Evolutionary conservation across 2,329 filamentous ascomycete genomes (phyloP).

Genomic region (Albophoma yamanashiensis): DNA sequence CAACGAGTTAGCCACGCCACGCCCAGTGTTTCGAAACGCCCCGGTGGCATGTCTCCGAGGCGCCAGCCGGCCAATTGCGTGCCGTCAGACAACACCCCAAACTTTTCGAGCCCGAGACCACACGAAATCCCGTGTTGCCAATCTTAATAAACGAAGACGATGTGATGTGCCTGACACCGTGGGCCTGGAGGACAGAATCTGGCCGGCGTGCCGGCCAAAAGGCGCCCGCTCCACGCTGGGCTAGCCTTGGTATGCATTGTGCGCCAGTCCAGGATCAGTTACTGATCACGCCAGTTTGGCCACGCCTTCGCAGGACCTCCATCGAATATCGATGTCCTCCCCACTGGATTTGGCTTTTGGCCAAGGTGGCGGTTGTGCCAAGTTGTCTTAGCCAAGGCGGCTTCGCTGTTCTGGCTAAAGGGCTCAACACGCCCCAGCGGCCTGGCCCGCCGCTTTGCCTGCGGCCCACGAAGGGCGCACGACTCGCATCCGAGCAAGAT

Average conservation of each 20-base stretch:
- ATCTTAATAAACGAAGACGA: neutral
- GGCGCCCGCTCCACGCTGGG: neutral
- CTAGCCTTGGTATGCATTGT: neutral
- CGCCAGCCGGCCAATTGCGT: neutral
- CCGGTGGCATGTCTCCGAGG: neutral
- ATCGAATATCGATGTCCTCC: no score
- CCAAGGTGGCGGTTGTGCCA: neutral
- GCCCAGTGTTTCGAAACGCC: constrained; percentile 1
- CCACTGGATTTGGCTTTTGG: neutral
- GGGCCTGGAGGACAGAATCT: no score
- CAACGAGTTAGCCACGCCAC: neutral
- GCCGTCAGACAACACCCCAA: neutral
- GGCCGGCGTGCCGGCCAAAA: neutral
- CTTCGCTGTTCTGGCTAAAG: neutral
- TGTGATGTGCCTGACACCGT: neutral
- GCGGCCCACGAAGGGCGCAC: neutral
- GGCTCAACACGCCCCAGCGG: neutral
- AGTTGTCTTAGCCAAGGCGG: neutral
- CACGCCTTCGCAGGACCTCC: no score
- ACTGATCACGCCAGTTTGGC: no score
- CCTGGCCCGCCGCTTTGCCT: neutral
- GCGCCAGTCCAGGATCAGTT: no score
- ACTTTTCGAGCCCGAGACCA: neutral
- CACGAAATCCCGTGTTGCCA: neutral
- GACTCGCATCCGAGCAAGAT: neutral